Evolutionary conservation across 768 basidiomycete species (phyloP).

Genomic region (Leccinum barrowsii): DNA sequence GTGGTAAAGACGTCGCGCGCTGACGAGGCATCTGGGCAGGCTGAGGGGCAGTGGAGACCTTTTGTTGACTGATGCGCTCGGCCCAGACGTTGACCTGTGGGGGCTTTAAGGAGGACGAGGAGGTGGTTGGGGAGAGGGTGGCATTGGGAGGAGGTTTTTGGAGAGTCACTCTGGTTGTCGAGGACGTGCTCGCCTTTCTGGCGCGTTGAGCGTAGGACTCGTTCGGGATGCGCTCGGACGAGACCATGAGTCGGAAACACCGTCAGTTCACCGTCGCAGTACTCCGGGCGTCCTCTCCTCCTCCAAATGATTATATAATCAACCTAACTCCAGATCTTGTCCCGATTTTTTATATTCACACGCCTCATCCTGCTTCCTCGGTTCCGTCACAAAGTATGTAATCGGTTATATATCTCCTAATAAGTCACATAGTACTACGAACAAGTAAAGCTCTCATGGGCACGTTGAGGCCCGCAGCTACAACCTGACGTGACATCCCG

Average conservation of each 20-base stretch:
- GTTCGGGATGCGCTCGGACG: conserved; percentile 35
- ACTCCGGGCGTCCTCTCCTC: conserved; percentile 14
- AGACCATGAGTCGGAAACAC: conserved; percentile 28
- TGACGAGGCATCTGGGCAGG: conserved; percentile 14
- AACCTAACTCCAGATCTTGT: conserved; percentile 5
- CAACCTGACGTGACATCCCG: conserved; percentile 7
- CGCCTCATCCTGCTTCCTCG: conserved; percentile 1
- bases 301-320: conserved; percentile 18
- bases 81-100: conserved; percentile 41
- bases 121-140: background rate
- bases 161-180: background rate
- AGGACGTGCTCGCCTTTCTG: conserved; percentile 37
- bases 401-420: background rate
- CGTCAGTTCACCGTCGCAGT: conserved; percentile 20
- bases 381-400: background rate
- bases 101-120: conserved; percentile 13
- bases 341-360: conserved; percentile 15
- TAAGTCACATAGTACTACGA: background rate
- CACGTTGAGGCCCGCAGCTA: conserved; percentile 37
- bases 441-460: conserved; percentile 11
- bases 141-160: conserved; percentile 1
- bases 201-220: conserved; percentile 59
- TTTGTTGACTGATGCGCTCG: conserved; percentile 40
- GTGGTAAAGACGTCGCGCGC: conserved; percentile 9
- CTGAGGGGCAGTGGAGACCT: conserved; percentile 24